phyloP scores from a whole-genome alignment of 306 rosid species.

The Canavalia gladiata region DNA sequence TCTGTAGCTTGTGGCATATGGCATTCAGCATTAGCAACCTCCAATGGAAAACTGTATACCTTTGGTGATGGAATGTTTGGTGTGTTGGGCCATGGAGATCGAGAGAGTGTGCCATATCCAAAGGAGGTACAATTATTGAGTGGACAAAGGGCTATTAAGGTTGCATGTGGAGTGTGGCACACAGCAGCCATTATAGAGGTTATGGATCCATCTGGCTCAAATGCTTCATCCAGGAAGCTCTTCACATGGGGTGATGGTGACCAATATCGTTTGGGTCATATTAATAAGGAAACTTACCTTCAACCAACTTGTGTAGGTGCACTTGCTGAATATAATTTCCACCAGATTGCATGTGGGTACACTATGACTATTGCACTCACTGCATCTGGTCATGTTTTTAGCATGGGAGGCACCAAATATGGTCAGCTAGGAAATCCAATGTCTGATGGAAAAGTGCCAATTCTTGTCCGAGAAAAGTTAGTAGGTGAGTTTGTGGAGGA shows the following conservation, averaged over 20 bases:
- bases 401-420: conserved; percentile 75
- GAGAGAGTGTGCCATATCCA: conserved; percentile 72
- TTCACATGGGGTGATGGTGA: conserved; percentile 99
- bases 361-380: conserved; percentile 89
- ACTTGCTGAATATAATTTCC: conserved; percentile 82
- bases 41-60: conserved; percentile 81
- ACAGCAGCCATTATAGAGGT: conserved; percentile 96
- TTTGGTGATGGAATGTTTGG: conserved; percentile 96
- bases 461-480: conserved; percentile 80
- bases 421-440: conserved; percentile 94
- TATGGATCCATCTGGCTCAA: conserved; percentile 59
- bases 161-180: conserved; percentile 98
- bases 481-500: conserved; percentile 93
- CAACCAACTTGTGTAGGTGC: conserved; percentile 89
- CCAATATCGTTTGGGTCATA: conserved; percentile 88
- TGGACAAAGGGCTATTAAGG: conserved; percentile 79
- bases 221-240: conserved; percentile 65
- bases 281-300: conserved; percentile 78
- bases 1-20: conserved; percentile 92
- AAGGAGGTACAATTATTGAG: conserved; percentile 76
- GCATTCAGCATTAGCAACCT: conserved; percentile 90
- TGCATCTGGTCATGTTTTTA: conserved; percentile 90
- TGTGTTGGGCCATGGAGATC: conserved; percentile 93
- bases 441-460: conserved; percentile 81
- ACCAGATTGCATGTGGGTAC: conserved; percentile 89